Base-by-base conservation (phyloP, 2,329 filamentous ascomycete genomes). In the Microcyclospora tardicrescens region DNA sequence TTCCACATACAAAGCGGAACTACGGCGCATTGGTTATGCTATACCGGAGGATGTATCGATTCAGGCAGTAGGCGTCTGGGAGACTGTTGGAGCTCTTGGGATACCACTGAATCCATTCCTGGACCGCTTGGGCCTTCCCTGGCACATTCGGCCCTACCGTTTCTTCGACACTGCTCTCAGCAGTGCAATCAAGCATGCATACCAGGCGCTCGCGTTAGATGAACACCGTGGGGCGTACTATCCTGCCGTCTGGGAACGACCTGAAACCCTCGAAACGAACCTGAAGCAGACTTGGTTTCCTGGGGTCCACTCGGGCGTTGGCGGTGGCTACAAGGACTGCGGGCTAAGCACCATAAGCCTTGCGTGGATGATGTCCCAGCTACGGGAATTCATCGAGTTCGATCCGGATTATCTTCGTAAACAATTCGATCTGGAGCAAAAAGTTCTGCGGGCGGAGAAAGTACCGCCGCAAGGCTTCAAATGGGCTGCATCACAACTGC, bases 351-450 rank as follows among this genome's bases (percentile, higher is more conserved):
- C 71, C 39, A 67, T 72, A 28, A 62, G 65, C 3, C 49, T 72
- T 2, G 69, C 68, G 6, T 73, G 69, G 68, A 72, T 72, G 69
- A 68, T 72, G 49, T 59, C 61, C 16, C 66, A 71, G 42, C 44
- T 70, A 27, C 54, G 59, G 31, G 54, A 57, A 3, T 61, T 62
- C 33, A 47, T 64, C 43, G 62, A 66, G 33, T 59, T 68, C 44
- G 52, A 64, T 33, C 52, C 57, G 3, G 57, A 61, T 16, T 67
- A 63, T 41, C 39, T 68, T 9, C 55, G 61, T 6, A 56, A 61
- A 37, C 61, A 65, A 24, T 24, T 24, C 19, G 19, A 24, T 24
- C 19, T 24, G 28, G 39, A 46, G 10, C 39, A 40, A 11, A 11
- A 34, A 16, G 29, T 29, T 27, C 39, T 42, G 13, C 14, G 8